Evolutionary conservation across 2,329 filamentous ascomycete species (phyloP).

Genomic region (Hymenoscyphus scutula): DNA sequence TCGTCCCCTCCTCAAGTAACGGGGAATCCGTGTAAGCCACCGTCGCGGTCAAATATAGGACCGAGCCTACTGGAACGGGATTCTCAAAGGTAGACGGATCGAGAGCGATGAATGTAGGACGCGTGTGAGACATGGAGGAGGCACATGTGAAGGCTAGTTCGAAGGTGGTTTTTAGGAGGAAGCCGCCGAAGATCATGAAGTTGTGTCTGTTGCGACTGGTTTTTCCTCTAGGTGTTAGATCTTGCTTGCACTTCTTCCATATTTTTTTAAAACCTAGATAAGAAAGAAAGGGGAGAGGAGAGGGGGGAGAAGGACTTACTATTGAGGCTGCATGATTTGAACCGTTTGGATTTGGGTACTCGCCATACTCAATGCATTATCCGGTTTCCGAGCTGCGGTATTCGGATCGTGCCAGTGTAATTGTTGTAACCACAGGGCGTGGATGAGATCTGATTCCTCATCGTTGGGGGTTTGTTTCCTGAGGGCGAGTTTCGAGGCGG

Average conservation of each 20-base stretch:
- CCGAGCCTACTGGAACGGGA: slow-evolving; percentile 68
- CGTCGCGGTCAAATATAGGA: slow-evolving; percentile 66
- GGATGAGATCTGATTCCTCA: slow-evolving; percentile 67
- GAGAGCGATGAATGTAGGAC: slow-evolving; percentile 66
- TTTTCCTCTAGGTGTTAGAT: neutral
- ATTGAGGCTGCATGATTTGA: slow-evolving; percentile 71
- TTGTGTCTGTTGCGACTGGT: slow-evolving; percentile 59
- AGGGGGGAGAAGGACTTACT: slow-evolving; percentile 36
- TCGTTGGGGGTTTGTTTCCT: slow-evolving; percentile 65
- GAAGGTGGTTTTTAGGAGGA: slow-evolving; percentile 67
- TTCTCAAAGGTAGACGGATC: slow-evolving; percentile 71
- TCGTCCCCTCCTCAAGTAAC: slow-evolving; percentile 36
- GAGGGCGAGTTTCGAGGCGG: slow-evolving; percentile 56
- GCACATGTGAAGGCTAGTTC: slow-evolving; percentile 72
- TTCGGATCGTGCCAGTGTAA: slow-evolving; percentile 61
- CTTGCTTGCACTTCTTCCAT: no score
- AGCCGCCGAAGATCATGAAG: slow-evolving; percentile 75
- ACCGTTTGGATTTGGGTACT: slow-evolving; percentile 62
- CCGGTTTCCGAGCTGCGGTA: slow-evolving; percentile 50
- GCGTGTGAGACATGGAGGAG: slow-evolving; percentile 62
- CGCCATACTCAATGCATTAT: slow-evolving; percentile 61
- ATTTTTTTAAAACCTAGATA: no score
- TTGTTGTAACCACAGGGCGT: slow-evolving; percentile 67
- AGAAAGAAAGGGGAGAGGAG: no score
- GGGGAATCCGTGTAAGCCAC: slow-evolving; percentile 66